phyloP scores from a whole-genome alignment of 352 stramenopile genomes.

The Pythium utonaiense region DNA sequence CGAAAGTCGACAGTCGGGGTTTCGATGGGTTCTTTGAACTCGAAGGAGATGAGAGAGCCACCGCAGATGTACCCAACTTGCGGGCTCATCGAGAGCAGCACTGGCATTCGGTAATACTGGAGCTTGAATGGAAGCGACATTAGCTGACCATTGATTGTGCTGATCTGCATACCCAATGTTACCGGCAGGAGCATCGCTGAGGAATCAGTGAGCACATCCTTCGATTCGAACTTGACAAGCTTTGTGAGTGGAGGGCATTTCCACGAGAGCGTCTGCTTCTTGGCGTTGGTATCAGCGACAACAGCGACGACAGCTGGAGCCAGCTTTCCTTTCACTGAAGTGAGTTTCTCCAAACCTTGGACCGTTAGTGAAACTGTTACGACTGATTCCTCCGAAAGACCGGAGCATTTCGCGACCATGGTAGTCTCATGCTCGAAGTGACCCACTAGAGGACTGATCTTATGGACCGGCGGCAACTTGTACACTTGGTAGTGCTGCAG shows the following conservation, averaged over 20 bases:
- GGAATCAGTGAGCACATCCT: not conserved
- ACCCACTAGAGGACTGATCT: constrained; percentile 42
- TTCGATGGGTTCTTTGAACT: constrained; percentile 54
- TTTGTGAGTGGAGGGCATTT: constrained; percentile 38
- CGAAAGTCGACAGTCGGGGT: constrained; percentile 59
- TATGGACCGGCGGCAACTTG: constrained; percentile 55
- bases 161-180: constrained; percentile 50
- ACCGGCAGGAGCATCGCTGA: constrained; percentile 41
- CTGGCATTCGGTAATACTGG: constrained; percentile 49
- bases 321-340: not conserved
- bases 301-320: constrained; percentile 21
- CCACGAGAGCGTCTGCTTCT: constrained; percentile 48
- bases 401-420: constrained; percentile 36
- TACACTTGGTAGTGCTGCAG: constrained; percentile 51
- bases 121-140: constrained; percentile 50
- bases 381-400: constrained; percentile 32
- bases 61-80: constrained; percentile 57
- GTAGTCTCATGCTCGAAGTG: constrained; percentile 43
- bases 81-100: constrained; percentile 48
- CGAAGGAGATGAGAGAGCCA: constrained; percentile 58
- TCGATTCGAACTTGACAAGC: constrained; percentile 2
- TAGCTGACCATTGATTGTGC: constrained; percentile 47
- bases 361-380: constrained; percentile 37
- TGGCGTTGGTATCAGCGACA: constrained; percentile 34
- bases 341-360: not conserved